Percentiles rank a stretch among this genome's conserved stretches.
These are phyloP conservation scores for Ustilago vetiveriae DNA, from an alignment of 1,284 basidiomycete species.

Conservation along the genomic window DNA sequence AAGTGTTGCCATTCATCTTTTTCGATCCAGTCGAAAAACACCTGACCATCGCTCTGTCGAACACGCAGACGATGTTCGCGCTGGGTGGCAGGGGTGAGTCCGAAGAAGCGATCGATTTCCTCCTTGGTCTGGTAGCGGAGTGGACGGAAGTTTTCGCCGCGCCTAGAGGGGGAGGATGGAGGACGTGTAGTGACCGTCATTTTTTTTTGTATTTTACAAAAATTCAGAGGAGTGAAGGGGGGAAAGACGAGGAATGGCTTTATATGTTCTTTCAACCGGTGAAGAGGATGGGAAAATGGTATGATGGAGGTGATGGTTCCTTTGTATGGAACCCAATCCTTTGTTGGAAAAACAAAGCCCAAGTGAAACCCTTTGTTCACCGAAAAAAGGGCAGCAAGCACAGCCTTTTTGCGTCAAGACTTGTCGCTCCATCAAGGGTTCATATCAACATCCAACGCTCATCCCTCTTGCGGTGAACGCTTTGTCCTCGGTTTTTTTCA, in stretches of 20 bases:
- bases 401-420: too few relatives aligned
- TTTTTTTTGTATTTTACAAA: background rate
- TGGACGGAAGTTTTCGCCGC: conserved; percentile 43
- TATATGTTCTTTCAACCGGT: too few relatives aligned
- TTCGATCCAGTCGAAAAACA: conserved; percentile 45
- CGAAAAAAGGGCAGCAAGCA: too few relatives aligned
- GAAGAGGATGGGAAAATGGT: too few relatives aligned
- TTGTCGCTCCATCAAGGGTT: too few relatives aligned
- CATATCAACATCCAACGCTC: too few relatives aligned
- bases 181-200: conserved; percentile 24
- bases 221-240: background rate
- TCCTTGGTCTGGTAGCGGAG: conserved; percentile 45
- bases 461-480: too few relatives aligned
- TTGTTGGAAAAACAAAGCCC: too few relatives aligned
- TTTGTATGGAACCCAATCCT: too few relatives aligned
- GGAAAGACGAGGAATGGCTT: background rate
- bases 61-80: conserved; percentile 38
- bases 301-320: too few relatives aligned
- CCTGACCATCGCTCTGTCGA: conserved; percentile 38
- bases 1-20: conserved; percentile 35
- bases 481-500: too few relatives aligned
- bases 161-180: background rate
- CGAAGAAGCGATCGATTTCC: conserved; percentile 50
- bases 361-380: too few relatives aligned
- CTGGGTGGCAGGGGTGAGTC: conserved; percentile 34